Evolutionary conservation across 768 basidiomycete species (phyloP), one percentile per base, ranked within the genome.

Genomic region (Agaricus sinodeliciosus): DNA sequence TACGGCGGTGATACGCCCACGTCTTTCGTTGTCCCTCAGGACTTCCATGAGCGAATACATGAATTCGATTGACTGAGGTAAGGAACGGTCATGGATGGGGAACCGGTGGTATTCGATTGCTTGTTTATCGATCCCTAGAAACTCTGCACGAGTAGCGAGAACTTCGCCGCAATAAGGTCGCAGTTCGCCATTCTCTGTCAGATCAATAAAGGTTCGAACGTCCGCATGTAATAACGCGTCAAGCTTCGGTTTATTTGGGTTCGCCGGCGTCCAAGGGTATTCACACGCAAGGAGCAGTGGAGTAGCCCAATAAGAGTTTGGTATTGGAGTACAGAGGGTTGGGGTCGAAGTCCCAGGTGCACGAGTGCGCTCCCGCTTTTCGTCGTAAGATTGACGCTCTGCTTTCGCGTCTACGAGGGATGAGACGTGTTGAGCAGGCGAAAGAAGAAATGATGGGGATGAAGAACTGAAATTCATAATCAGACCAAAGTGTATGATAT

Each of bases 221-320:
- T 87, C 87, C 1, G 85, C 80, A 9, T 69, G 69, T 22, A 90
- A 79, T 47, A 90, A 74, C 0, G 80, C 79, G 69, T 88, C 86
- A 57, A 90, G 77, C 61, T 90, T 89, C 56, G 85, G 84, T 50
- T 73, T 74, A 55, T 72, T 65, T 7, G 74, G 69, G 65, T 77
- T 72, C 55, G 74, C 76, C 3, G 84, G 85, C 15, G 79, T 70
- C 81, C 84, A 90, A 1, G 87, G 87, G 65, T 89, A 90, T 62
- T 90, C 88, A 77, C 86, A 89, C 0, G 87, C 88, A 49, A 89
- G 74, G 34, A 90, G 76, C 9, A 73, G 67, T 0, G 82, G 75
- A 0, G 86, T 88, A 0, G 86, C 87, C 88, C 88, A 90, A 70
- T 90, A 90, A 0, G 84, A 87, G 67, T 90, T 90, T n/a, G 85